Evolutionary conservation across 1,284 basidiomycete species (phyloP), one percentile per base, ranked within the genome.

Genomic region (Cystobasidium pallidum): DNA sequence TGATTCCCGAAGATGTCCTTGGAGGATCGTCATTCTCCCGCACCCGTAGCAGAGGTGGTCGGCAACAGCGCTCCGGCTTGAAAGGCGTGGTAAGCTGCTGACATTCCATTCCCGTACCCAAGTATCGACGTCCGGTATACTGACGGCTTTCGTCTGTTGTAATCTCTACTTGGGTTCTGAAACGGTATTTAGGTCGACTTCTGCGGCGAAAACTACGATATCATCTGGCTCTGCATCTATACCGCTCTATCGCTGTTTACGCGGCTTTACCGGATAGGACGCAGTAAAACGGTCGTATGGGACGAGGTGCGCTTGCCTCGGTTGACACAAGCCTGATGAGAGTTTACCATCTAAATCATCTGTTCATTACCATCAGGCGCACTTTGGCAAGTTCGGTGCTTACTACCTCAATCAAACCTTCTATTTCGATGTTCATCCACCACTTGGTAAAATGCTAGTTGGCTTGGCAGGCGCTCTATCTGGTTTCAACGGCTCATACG

Each of bases 401-500:
- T 91, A 96, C 82, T 99, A 99, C 82, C 82, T 99, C 80, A 93
- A 94, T 81, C 90, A 92, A 79, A 90, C 92, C 79, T 96, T 95
- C 84, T 96, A 95, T 83, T 93, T 93, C 80, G 91, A 93, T 80
- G 94, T 96, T n/a, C 95, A 99, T 80, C 95, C 95, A 1, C 95
- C 95, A 0, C 86, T 99, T 41, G 95, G 96, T 26, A 99, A 99
- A 85, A 98, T 99, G 93, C 86, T 99, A 70, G 95, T 99, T 66
- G 95, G 93, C 4, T 85, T 99, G 21, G 92, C 90, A 1, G 95
- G 96, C 26, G 84, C 94, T 66, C 82, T 99, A 74, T 86, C 92
- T 3, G 95, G 96, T 57, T 99, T 97, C 81, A 86, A 94, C 76
- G 95, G 95, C 21, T 81, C 84, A 28, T 99, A 92, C 78, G 95